Evolutionary conservation across 2,329 filamentous ascomycete genomes (phyloP).

Genomic region (Zymoseptoria ardabiliae): DNA sequence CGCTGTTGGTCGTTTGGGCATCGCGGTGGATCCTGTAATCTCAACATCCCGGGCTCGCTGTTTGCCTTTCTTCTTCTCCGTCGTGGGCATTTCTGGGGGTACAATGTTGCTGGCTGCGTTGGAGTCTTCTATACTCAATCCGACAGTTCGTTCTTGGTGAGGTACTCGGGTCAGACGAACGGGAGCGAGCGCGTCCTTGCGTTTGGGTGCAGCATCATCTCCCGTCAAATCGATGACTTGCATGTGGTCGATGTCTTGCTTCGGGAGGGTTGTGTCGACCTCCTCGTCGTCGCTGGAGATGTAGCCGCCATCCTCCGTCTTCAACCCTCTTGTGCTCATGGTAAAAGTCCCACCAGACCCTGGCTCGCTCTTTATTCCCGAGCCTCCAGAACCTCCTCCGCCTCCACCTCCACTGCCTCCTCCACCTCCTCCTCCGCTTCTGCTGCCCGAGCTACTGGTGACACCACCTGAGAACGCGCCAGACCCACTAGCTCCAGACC

Average conservation of each 20-base stretch:
- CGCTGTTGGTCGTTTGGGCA: constrained; percentile 33
- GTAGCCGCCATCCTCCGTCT: constrained; percentile 33
- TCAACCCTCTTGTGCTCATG: constrained; percentile 19
- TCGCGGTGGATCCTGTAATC: constrained; percentile 34
- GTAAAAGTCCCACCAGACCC: constrained; percentile 11
- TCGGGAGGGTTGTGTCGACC: constrained; percentile 41
- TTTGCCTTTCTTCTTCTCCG: constrained; percentile 33
- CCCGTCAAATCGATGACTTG: constrained; percentile 49
- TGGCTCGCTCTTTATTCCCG: constrained; percentile 31
- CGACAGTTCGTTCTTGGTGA: constrained; percentile 48
- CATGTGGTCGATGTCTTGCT: constrained; percentile 52
- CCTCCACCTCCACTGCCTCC: constrained; percentile 18
- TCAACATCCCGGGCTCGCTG: constrained; percentile 35
- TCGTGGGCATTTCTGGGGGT: constrained; percentile 7
- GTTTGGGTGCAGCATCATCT: constrained; percentile 26
- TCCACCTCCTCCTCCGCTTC: constrained; percentile 9
- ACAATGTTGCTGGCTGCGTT: constrained; percentile 20
- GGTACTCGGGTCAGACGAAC: constrained; percentile 50
- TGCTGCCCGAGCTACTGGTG: neutral
- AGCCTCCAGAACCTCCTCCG: constrained; percentile 10
- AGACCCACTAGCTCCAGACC: constrained; percentile 3
- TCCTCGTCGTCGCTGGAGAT: constrained; percentile 46
- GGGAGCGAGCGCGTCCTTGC: constrained; percentile 37
- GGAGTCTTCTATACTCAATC: constrained; percentile 37
- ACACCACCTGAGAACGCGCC: constrained; percentile 2